Evolutionary conservation across 2,329 filamentous ascomycete species (phyloP).

Genomic region (Neocatenulostroma microsporum): DNA sequence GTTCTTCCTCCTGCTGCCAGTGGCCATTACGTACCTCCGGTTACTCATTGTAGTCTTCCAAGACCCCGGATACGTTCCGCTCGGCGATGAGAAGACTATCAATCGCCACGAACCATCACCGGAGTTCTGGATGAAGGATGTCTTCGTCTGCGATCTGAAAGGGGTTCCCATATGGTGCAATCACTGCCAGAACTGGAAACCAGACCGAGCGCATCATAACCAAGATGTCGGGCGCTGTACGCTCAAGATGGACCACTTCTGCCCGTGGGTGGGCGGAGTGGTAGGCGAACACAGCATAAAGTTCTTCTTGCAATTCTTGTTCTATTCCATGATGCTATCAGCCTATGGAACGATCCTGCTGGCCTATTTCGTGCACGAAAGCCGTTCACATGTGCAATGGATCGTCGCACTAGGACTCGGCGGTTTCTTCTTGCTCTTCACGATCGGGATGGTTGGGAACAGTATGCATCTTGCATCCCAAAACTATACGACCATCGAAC

Average conservation of each 20-base stretch:
- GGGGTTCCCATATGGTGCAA: conserved; percentile 84
- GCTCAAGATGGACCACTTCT: conserved; percentile 89
- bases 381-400: conserved; percentile 50
- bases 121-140: conserved; percentile 70
- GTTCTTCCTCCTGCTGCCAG: conserved; percentile 61
- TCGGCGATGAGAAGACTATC: conserved; percentile 37
- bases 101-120: conserved; percentile 44
- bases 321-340: conserved; percentile 64
- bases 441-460: conserved; percentile 65
- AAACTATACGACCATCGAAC: conserved; percentile 82
- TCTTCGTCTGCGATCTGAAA: conserved; percentile 75
- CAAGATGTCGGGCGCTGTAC: conserved; percentile 75
- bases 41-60: conserved; percentile 59
- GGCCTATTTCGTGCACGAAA: conserved; percentile 55
- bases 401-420: conserved; percentile 59
- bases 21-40: conserved; percentile 62
- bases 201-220: conserved; percentile 80
- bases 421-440: conserved; percentile 72
- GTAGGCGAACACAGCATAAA: conserved; percentile 75
- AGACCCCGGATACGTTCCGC: conserved; percentile 66
- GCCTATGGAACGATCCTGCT: conserved; percentile 55
- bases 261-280: conserved; percentile 91
- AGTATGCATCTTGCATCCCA: conserved; percentile 60
- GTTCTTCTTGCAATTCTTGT: conserved; percentile 82
- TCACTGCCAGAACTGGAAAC: conserved; percentile 77